Evolutionary conservation across 768 basidiomycete genomes (phyloP).

Genomic region (Leccinum barrowsii): DNA sequence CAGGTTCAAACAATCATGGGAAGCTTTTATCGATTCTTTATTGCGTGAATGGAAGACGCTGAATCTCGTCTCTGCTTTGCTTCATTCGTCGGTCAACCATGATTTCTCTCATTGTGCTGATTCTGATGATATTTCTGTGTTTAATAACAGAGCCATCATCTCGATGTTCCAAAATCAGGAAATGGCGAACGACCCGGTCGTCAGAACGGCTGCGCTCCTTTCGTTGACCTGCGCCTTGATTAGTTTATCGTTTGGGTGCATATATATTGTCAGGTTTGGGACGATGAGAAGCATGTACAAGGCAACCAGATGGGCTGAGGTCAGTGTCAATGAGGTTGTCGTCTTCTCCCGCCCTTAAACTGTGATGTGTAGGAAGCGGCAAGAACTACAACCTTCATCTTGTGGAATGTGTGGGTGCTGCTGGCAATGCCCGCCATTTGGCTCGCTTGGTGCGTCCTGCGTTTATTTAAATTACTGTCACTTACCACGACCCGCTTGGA

Average conservation of each 20-base stretch:
- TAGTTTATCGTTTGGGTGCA: conserved; percentile 70
- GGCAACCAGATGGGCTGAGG: conserved; percentile 72
- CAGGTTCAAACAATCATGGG: conserved; percentile 67
- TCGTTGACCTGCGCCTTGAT: conserved; percentile 65
- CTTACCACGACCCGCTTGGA: not conserved
- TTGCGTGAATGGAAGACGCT: conserved; percentile 72
- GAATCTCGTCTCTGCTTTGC: conserved; percentile 69
- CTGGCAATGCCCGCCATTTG: conserved; percentile 66
- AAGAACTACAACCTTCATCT: conserved; percentile 41
- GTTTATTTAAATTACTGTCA: not conserved
- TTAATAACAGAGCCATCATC: conserved; percentile 52
- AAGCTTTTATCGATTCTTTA: conserved; percentile 66
- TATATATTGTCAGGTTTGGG: conserved; percentile 69
- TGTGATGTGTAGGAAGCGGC: conserved; percentile 51
- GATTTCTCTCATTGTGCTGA: not conserved
- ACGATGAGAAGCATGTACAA: conserved; percentile 71
- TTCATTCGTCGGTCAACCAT: conserved; percentile 40
- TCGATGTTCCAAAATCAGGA: conserved; percentile 58
- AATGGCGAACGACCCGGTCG: conserved; percentile 57
- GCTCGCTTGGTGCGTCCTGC: conserved; percentile 55
- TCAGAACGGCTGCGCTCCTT: conserved; percentile 58
- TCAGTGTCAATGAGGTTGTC: conserved; percentile 20
- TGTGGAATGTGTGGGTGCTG: conserved; percentile 70
- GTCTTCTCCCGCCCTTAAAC: not conserved
- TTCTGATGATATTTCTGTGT: not conserved